Conservation (phyloP, 73 alveolate species). For the Effrenium voratum region DNA sequence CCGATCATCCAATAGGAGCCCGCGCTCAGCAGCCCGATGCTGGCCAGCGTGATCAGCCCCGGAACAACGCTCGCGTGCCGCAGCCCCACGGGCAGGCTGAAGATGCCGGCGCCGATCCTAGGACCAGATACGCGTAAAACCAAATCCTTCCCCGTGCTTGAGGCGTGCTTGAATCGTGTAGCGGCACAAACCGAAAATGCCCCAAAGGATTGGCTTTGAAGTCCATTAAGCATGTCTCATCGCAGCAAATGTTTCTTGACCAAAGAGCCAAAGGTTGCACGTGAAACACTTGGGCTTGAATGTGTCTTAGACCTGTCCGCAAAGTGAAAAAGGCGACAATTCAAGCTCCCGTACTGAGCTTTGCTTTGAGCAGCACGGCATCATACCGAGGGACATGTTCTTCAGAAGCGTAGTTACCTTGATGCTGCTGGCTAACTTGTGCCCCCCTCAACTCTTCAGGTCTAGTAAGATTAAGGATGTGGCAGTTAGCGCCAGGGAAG, state of each 20-base stretch:
- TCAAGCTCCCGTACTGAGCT: no score
- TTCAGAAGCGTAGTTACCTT: constrained; percentile 85
- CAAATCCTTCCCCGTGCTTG: no score
- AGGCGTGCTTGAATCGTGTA: no score
- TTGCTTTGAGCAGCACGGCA: no score
- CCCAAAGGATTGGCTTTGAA: no score
- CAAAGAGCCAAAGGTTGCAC: no score
- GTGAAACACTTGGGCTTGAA: no score
- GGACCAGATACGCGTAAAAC: not conserved
- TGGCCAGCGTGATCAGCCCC: constrained; percentile 62
- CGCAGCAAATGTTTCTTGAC: no score
- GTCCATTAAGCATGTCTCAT: no score
- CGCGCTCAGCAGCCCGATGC: constrained; percentile 71
- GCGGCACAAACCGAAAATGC: no score
- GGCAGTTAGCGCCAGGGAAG: constrained; percentile 60
- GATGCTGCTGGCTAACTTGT: not conserved
- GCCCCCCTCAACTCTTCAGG: not conserved
- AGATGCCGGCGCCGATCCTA: constrained; percentile 90
- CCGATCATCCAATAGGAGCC: constrained; percentile 91
- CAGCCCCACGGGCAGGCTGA: constrained; percentile 76
- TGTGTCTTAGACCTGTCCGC: no score
- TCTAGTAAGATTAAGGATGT: not conserved
- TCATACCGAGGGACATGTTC: constrained; percentile 79
- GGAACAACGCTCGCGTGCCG: constrained; percentile 79
- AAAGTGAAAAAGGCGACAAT: no score